Evolutionary conservation across 23 red algal species (phyloP), one percentile per base, ranked within the genome.

Genomic region (Gracilaria vermiculophylla): DNA sequence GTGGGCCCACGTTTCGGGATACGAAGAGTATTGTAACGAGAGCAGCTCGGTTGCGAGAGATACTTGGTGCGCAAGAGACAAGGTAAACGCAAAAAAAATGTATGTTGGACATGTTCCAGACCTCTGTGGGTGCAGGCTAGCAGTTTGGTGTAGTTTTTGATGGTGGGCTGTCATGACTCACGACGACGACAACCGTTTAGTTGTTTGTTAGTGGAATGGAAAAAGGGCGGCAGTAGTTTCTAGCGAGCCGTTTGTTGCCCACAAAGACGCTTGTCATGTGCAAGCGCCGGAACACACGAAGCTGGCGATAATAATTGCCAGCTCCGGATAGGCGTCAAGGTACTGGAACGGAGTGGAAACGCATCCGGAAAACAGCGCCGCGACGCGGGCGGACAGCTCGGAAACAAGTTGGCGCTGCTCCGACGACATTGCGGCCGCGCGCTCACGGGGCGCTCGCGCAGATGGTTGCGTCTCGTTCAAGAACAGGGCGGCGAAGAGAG

Each of bases 221-320:
- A 31, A 36, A 25, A 17, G 58, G 28, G 29, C n/a, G n/a, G n/a
- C n/a, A n/a, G n/a, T n/a, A n/a, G n/a, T n/a, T n/a, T n/a, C n/a
- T n/a, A n/a, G n/a, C n/a, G n/a, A n/a, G n/a, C n/a, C n/a, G n/a
- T n/a, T n/a, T n/a, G n/a, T n/a, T n/a, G n/a, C n/a, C n/a, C n/a
- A n/a, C n/a, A n/a, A n/a, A n/a, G n/a, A n/a, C n/a, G n/a, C n/a
- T 47, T 37, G 24, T 72, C 47, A 85, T 0, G 72, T 57, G 37
- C 81, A 85, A 5, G 50, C 53, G n/a, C 81, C 81, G 44, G 57
- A 61, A 35, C 62, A 88, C n/a, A 88, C 33, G 40, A 88, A 78
- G 37, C 69, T 69, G 20, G 84, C 67, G 24, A 88, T 24, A n/a
- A 76, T 62, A 15, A 88, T 20, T 21, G 84, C 32, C 16, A 88